phyloP scores from a whole-genome alignment of 164 flowering plant genomes.

The Euptelea pleiosperma region DNA sequence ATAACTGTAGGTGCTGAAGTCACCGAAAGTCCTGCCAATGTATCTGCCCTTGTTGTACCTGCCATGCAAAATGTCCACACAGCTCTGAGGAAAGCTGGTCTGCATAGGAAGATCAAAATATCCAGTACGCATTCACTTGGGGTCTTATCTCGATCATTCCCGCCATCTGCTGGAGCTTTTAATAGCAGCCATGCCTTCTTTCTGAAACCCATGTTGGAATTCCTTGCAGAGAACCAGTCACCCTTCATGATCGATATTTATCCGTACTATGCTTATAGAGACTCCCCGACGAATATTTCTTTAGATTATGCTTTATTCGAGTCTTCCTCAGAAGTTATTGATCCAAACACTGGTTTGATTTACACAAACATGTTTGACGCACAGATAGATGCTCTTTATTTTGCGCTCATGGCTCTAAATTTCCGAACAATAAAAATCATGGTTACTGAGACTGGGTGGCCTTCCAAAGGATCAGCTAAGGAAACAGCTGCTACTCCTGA shows the following conservation, averaged over 20 bases:
- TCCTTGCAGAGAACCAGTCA: slow-evolving; percentile 82
- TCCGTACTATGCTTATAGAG: slow-evolving; percentile 90
- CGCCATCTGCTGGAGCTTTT: slow-evolving; percentile 97
- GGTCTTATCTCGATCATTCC: slow-evolving; percentile 80
- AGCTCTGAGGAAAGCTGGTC: slow-evolving; percentile 68
- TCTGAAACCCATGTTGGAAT: slow-evolving; percentile 73
- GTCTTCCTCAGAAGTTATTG: slow-evolving; percentile 78
- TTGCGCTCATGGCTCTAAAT: slow-evolving; percentile 67
- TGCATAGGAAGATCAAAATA: slow-evolving; percentile 72
- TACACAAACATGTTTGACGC: slow-evolving; percentile 97
- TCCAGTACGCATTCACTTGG: slow-evolving; percentile 88
- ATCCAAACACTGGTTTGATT: slow-evolving; percentile 85
- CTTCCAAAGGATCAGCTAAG: slow-evolving; percentile 80
- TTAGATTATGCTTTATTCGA: slow-evolving; percentile 81
- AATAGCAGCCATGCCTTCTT: slow-evolving; percentile 61
- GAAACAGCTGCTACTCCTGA: slow-evolving; percentile 92
- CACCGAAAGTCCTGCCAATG: slow-evolving; percentile 60
- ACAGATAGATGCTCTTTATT: slow-evolving; percentile 85
- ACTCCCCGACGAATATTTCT: slow-evolving; percentile 61
- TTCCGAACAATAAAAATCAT: slow-evolving; percentile 67
- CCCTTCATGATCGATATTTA: slow-evolving; percentile 90
- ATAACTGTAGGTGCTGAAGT: slow-evolving; percentile 95
- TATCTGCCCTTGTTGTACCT: slow-evolving; percentile 70
- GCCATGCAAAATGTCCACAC: slow-evolving; percentile 76
- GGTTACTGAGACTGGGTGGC: slow-evolving; percentile 99